phyloP scores from a whole-genome alignment of 306 rosid genomes.

The Quercus ilex region DNA sequence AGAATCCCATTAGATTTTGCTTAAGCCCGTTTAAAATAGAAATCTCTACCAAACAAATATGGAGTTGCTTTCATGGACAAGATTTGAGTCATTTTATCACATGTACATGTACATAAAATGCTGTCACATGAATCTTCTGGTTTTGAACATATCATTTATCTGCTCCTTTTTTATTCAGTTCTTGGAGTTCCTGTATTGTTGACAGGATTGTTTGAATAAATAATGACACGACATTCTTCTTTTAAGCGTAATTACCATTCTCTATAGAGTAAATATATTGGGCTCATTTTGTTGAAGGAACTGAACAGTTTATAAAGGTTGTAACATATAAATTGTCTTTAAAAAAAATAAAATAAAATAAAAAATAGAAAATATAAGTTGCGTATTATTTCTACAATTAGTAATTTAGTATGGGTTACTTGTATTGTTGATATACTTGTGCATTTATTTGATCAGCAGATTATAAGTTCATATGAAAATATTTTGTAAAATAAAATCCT shows the following conservation, averaged over 20 bases:
- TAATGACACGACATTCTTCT: background rate
- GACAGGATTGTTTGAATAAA: background rate
- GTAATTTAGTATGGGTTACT: background rate
- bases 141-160: background rate
- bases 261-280: background rate
- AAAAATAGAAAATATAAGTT: too few species aligned
- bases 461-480: too few species aligned
- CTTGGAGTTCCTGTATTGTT: background rate
- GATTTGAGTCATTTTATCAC: too few species aligned
- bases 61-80: background rate
- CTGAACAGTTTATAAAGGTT: background rate
- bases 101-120: background rate
- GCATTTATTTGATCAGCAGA: too few species aligned
- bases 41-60: background rate
- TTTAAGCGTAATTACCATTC: background rate
- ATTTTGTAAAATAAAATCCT: too few species aligned
- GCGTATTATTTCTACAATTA: background rate
- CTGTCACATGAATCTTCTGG: background rate
- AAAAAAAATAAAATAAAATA: too few species aligned
- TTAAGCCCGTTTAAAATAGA: background rate
- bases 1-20: constrained; percentile 35
- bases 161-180: background rate
- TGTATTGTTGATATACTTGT: background rate
- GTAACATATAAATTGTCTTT: background rate
- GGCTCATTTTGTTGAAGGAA: background rate